Evolutionary conservation across 371 early-diverging fungal species (phyloP).

Genomic region (Mortierella sp.): DNA sequence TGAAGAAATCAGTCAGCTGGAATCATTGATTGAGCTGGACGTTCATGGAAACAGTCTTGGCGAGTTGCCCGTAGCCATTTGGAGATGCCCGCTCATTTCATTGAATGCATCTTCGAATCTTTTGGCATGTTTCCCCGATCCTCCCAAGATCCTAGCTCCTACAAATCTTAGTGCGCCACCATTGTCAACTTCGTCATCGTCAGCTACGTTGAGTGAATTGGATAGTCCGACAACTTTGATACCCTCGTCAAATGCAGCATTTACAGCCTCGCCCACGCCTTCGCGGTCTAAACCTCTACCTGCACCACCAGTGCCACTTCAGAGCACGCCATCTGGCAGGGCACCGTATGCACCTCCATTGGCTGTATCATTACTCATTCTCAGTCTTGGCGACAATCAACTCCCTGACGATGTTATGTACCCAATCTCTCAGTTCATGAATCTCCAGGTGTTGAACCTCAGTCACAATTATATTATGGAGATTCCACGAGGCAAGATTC

Average conservation of each 20-base stretch:
- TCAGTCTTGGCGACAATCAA: slow-evolving; percentile 86
- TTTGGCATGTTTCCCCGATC: slow-evolving; percentile 77
- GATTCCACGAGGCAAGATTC: slow-evolving; percentile 67
- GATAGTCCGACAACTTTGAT: neutral
- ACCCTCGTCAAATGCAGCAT: neutral
- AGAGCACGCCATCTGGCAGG: slow-evolving; percentile 23
- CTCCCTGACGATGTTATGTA: slow-evolving; percentile 89
- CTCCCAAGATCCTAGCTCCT: slow-evolving; percentile 36
- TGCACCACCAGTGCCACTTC: slow-evolving; percentile 25
- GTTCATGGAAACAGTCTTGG: slow-evolving; percentile 81
- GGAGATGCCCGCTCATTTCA: slow-evolving; percentile 79
- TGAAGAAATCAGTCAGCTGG: slow-evolving; percentile 69
- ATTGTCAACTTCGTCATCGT: slow-evolving; percentile 35
- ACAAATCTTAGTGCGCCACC: slow-evolving; percentile 1
- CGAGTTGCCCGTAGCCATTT: slow-evolving; percentile 86
- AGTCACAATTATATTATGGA: slow-evolving; percentile 90
- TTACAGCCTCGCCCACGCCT: slow-evolving; percentile 13
- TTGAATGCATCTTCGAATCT: slow-evolving; percentile 87
- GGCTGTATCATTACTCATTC: slow-evolving; percentile 66
- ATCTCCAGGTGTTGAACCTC: slow-evolving; percentile 82
- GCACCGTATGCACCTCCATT: slow-evolving; percentile 66
- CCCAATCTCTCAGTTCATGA: slow-evolving; percentile 77
- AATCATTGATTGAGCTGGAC: slow-evolving; percentile 67
- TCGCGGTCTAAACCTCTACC: slow-evolving; percentile 42
- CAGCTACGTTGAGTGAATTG: slow-evolving; percentile 16